These are phyloP conservation scores for Graphium sp. DNA, from an alignment of 2,329 filamentous ascomycete species.

Conservation along the genomic window DNA sequence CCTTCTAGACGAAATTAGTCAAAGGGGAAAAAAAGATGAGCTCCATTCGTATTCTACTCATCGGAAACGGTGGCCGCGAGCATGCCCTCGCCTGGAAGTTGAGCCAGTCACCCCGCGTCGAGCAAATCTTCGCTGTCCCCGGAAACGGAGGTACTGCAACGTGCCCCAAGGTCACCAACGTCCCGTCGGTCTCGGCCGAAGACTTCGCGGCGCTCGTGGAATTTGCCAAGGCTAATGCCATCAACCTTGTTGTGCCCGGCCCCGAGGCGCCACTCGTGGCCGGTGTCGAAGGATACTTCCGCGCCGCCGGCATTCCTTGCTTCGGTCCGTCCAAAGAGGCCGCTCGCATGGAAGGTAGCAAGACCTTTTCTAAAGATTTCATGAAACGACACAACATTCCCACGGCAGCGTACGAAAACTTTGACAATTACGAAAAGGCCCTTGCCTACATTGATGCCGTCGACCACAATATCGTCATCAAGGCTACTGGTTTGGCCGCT, in stretches of 20 bases:
- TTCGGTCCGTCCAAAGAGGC: slow-evolving; percentile 79
- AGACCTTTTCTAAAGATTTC: slow-evolving; percentile 95
- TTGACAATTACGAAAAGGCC: slow-evolving; percentile 59
- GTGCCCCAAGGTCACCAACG: slow-evolving; percentile 57
- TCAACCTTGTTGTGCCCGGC: slow-evolving; percentile 78
- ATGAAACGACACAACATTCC: slow-evolving; percentile 86
- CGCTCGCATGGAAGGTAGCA: slow-evolving; percentile 85
- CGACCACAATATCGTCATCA: slow-evolving; percentile 70
- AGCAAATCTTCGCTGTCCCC: slow-evolving; percentile 53
- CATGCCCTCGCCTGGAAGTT: slow-evolving; percentile 93
- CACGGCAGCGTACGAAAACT: slow-evolving; percentile 83
- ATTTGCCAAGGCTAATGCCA: slow-evolving; percentile 53
- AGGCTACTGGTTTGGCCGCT: slow-evolving; percentile 79
- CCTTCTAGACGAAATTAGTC: too few relatives aligned
- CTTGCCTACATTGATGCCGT: slow-evolving; percentile 57
- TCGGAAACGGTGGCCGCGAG: slow-evolving; percentile 89
- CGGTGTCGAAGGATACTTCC: slow-evolving; percentile 75
- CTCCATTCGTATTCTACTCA: slow-evolving; percentile 52
- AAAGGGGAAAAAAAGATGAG: too few relatives aligned
- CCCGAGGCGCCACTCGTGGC: slow-evolving; percentile 90
- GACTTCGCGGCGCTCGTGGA: slow-evolving; percentile 64
- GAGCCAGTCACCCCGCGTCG: slow-evolving; percentile 62
- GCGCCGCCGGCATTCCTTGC: slow-evolving; percentile 52
- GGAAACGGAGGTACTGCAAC: slow-evolving; percentile 78
- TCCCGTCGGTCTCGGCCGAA: slow-evolving; percentile 49